Evolutionary conservation across 805 yeast genomes (phyloP).

Genomic region (Schizosaccharomyces pombe): DNA sequence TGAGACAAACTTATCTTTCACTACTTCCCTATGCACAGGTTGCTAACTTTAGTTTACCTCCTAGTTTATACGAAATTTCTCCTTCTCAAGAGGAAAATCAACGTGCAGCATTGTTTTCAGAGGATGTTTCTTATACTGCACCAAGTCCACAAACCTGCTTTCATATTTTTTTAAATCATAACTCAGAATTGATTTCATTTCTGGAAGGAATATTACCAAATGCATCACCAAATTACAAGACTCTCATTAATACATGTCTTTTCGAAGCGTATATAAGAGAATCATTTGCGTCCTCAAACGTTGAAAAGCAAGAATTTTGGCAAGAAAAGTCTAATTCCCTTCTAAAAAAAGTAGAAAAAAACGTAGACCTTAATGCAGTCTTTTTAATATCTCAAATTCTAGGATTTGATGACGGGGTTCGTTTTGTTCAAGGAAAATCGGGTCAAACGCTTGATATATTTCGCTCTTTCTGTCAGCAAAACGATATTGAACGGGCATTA

Average conservation of each 20-base stretch:
- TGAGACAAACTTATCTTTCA: neutral
- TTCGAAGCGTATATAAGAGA: conserved; percentile 58
- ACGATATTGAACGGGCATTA: conserved; percentile 33
- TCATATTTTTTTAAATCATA: conserved; percentile 64
- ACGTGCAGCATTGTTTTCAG: neutral
- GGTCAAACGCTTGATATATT: conserved; percentile 40
- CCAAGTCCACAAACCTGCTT: conserved; percentile 76
- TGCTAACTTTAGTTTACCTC: neutral
- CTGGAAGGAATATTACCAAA: conserved; percentile 59
- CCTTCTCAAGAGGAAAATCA: neutral
- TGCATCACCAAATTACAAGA: conserved; percentile 25
- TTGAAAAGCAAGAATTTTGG: conserved; percentile 29
- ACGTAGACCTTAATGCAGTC: conserved; percentile 33
- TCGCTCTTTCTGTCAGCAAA: conserved; percentile 35
- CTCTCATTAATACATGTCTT: conserved; percentile 37
- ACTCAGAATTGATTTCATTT: conserved; percentile 72
- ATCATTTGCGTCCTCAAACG: conserved; percentile 21
- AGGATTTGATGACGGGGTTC: conserved; percentile 14
- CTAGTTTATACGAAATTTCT: conserved; percentile 19
- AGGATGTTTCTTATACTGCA: conserved; percentile 34
- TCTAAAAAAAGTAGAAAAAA: conserved; percentile 23
- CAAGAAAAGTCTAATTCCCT: conserved; percentile 35
- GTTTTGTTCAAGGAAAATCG: conserved; percentile 14
- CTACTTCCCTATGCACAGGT: neutral
- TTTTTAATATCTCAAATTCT: conserved; percentile 33